Conservation (phyloP, 176 grass and related monocot species). For the Raddia guianensis region DNA sequence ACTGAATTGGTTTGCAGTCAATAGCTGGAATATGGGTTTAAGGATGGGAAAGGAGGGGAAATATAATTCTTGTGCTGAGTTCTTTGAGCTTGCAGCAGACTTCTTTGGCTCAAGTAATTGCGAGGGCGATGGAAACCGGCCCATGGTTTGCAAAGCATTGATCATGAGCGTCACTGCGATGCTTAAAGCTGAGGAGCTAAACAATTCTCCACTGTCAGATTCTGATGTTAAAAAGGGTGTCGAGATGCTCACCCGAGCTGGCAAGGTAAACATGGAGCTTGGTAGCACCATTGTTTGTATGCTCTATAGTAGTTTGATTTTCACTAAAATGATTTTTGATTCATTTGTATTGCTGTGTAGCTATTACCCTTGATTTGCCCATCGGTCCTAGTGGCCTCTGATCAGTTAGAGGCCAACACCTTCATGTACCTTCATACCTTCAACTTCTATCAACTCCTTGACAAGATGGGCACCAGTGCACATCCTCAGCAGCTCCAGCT, state of each 20-base stretch:
- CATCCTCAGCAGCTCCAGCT: constrained; percentile 68
- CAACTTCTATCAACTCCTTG: constrained; percentile 70
- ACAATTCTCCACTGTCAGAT: constrained; percentile 57
- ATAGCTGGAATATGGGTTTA: constrained; percentile 69
- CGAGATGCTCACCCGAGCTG: constrained; percentile 83
- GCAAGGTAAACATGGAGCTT: constrained; percentile 69
- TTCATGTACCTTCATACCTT: constrained; percentile 67
- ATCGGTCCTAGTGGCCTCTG: constrained; percentile 37
- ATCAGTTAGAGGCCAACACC: constrained; percentile 47
- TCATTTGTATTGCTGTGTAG: constrained; percentile 47
- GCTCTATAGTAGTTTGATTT: constrained; percentile 26
- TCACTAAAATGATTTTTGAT: constrained; percentile 37
- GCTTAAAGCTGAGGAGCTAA: constrained; percentile 62
- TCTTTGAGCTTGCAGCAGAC: constrained; percentile 78
- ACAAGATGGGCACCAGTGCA: constrained; percentile 45
- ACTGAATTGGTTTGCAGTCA: constrained; percentile 80
- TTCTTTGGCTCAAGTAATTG: constrained; percentile 51
- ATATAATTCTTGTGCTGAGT: constrained; percentile 61
- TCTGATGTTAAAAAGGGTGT: constrained; percentile 74
- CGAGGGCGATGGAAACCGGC: constrained; percentile 49
- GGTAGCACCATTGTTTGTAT: constrained; percentile 27
- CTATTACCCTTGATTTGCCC: constrained; percentile 55
- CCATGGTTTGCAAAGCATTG: constrained; percentile 72
- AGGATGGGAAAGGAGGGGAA: constrained; percentile 59
- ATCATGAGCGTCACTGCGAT: constrained; percentile 67